A percentile compares a stretch with the other conserved stretches of the same genome.
Conservation (phyloP, 2,329 filamentous ascomycete genomes). For the Alternaria longipes region DNA sequence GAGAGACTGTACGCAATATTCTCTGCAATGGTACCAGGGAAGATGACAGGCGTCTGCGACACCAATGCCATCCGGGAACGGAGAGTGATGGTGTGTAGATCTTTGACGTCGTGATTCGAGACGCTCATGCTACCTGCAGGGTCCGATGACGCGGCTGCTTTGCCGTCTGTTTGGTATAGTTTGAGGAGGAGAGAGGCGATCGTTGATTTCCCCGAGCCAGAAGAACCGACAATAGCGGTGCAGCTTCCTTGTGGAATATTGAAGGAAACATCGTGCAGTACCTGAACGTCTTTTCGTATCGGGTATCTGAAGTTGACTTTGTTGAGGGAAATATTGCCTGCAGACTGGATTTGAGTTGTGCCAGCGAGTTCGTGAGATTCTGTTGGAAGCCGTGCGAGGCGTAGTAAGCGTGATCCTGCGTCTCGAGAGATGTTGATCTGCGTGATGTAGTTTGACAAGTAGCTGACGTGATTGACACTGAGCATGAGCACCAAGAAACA, state of each 20-base stretch:
- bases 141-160: slow-evolving; percentile 4
- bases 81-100: slow-evolving; percentile 68
- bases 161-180: slow-evolving; percentile 64
- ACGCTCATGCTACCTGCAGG: slow-evolving; percentile 62
- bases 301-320: slow-evolving; percentile 78
- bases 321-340: slow-evolving; percentile 67
- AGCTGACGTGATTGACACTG: slow-evolving; percentile 75
- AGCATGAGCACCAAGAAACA: slow-evolving; percentile 88
- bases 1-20: slow-evolving; percentile 86
- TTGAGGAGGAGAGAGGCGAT: slow-evolving; percentile 77
- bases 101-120: slow-evolving; percentile 63
- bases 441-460: slow-evolving; percentile 77
- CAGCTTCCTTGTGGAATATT: slow-evolving; percentile 69
- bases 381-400: slow-evolving; percentile 69
- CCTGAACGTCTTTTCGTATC: slow-evolving; percentile 58
- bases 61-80: slow-evolving; percentile 73
- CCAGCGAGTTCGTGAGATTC: slow-evolving; percentile 68
- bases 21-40: slow-evolving; percentile 77
- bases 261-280: slow-evolving; percentile 74
- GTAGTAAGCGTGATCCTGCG: slow-evolving; percentile 76
- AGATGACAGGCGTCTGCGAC: slow-evolving; percentile 76
- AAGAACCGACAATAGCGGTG: slow-evolving; percentile 81
- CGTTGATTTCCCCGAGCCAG: slow-evolving; percentile 92
- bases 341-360: slow-evolving; percentile 52
- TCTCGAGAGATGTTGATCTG: slow-evolving; percentile 79